phyloP scores from a whole-genome alignment of 148 eudicot species.

The Dysphania ambrosioides region DNA sequence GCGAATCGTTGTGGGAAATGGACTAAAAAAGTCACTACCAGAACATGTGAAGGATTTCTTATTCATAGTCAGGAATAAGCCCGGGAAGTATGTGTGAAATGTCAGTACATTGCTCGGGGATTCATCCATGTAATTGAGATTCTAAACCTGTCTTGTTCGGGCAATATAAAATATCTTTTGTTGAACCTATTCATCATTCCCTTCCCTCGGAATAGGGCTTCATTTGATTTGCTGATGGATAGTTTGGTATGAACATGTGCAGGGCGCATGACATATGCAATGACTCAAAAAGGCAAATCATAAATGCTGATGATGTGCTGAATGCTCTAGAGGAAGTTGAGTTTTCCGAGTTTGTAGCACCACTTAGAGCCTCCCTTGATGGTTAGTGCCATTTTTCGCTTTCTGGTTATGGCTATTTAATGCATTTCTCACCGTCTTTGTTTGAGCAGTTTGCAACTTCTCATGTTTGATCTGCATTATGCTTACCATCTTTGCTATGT shows the following conservation, averaged over 20 bases:
- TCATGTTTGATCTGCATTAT: background rate
- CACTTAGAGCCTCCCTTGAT: slow-evolving; percentile 63
- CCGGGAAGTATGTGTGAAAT: background rate
- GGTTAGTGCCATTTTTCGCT: slow-evolving; percentile 37
- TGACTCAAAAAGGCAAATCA: slow-evolving; percentile 79
- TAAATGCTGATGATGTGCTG: slow-evolving; percentile 84
- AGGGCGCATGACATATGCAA: slow-evolving; percentile 87
- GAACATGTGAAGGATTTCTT: background rate
- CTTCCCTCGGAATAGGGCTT: background rate
- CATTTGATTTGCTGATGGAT: slow-evolving; percentile 10
- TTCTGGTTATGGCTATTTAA: background rate
- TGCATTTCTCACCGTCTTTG: background rate
- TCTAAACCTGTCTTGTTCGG: background rate
- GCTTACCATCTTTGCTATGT: background rate
- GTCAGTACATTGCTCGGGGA: background rate
- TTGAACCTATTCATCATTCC: background rate
- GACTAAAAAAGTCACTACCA: background rate
- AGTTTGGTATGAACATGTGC: slow-evolving; percentile 20
- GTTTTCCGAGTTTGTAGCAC: slow-evolving; percentile 68
- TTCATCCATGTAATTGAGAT: background rate
- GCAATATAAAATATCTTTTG: background rate
- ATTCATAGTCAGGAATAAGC: background rate
- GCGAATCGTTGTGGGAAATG: background rate
- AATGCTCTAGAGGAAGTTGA: slow-evolving; percentile 87
- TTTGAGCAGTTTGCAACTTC: no score